Base-by-base conservation (phyloP, 2,329 filamentous ascomycete species). In the Fusarium piperis region DNA sequence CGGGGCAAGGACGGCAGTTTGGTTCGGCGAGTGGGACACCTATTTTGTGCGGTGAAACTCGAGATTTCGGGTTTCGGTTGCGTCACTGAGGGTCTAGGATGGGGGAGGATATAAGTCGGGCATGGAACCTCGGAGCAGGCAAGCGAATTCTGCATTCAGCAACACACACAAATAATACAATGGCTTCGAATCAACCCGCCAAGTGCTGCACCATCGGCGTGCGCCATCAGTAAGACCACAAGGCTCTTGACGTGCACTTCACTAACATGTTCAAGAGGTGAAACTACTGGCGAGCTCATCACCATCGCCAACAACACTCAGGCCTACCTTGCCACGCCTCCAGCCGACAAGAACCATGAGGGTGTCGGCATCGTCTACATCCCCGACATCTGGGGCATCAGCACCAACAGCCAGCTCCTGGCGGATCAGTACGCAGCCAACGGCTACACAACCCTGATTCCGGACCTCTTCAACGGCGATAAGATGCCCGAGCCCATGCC, bases 171-270 rank as follows among this genome's bases (percentile, higher is more conserved):
- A n/a, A n/a, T n/a, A n/a, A 15, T 13, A 58, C 46, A 60, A 89
- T 89, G 87, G 85, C 87, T 36, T 89, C 87, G 4, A 83, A 87
- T 73, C 82, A 84, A 61, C 86, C 87, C 13, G 85, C 76, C 62
- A 74, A 81, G 60, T 90, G 88, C 84, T 90, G 88, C 81, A 82
- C 82, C 33, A 74, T 84, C 60, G 87, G 87, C 65, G 80, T 86
- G 66, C 85, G 83, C 77, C 86, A 88, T 72, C 84, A 87, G 87
- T 88, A 80, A 77, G 87, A 82, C 23, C 28, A 33, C 26, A 20
- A 32, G 16, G 16, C 9, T 2, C 18, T 20, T n/a, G 55, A 38
- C 6, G 13, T 5, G 20, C 1, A 44, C 16, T 3, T 20, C 46
- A 10, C 32, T 63, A 32, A 68, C 62, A 18, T n/a, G 5, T 20